Base-by-base conservation (phyloP, 2,329 filamentous ascomycete genomes). In the Botrytis tulipae region DNA sequence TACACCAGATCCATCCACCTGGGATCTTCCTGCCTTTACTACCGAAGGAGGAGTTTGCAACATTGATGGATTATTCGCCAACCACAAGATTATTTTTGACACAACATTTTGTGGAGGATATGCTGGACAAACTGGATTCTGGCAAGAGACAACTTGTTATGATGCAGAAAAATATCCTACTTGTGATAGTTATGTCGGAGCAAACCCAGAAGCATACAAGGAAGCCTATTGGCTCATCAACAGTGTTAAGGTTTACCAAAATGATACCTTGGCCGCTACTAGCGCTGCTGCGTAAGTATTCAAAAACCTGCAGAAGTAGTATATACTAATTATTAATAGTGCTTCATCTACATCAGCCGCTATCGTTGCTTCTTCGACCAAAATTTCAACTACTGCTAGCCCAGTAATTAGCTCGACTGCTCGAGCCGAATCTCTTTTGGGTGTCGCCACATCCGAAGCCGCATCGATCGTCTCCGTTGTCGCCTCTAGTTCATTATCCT, bases 21-120 rank as follows among this genome's bases (percentile, higher is more conserved):
- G 93, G 93, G 91, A 90, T 0, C 83, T 84, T 5, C 93, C 94
- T 0, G 82, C 87, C 12, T 97, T 95, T 79, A 86, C 85, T 65
- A 80, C 83, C 14, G 92, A 92, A 2, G 86, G 85, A 22, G 78
- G 82, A 5, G 79, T 78, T 42, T 97, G 94, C 79, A 85, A 93
- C 46, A 89, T 94, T 74, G 84, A 90, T 74, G 81, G 82, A 0
- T 87, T 89, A 77, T 95, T 95, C 82, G 86, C 85, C 69, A 84
- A 91, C 67, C 88, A 95, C 84, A 89, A 88, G 76, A 87, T 97
- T 69, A 89, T 93, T 51, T 86, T 94, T 76, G 90, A 94, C 78
- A 94, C 78, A 8, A 89, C 92, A 69, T 93, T 96, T 81, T 97
- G 93, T 79, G 93, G 93, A 60, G 89, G 90, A 80, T 97, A 75